Conservation (phyloP, 805 yeast genomes). For the Candida yuanshanica region DNA sequence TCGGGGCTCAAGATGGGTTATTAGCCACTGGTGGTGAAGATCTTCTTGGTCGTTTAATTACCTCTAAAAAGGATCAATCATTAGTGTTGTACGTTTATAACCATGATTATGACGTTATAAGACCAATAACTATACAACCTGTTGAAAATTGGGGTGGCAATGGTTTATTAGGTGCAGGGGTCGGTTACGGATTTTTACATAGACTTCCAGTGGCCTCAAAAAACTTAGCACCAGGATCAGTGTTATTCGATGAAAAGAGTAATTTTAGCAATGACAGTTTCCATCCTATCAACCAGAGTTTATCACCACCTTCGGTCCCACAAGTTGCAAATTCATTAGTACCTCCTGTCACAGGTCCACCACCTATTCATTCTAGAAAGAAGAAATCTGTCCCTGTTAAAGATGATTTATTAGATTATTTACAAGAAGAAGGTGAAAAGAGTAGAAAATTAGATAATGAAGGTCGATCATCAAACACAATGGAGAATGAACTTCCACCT, state of each 20-base stretch:
- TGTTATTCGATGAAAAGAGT: constrained; percentile 31
- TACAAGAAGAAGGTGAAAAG: constrained; percentile 36
- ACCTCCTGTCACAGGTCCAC: constrained; percentile 13
- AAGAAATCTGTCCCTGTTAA: constrained; percentile 13
- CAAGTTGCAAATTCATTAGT: constrained; percentile 1
- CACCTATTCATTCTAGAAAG: constrained; percentile 23
- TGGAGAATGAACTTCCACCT: constrained; percentile 20
- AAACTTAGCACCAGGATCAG: constrained; percentile 29
- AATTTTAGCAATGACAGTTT: constrained; percentile 9
- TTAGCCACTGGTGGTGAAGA: constrained; percentile 86
- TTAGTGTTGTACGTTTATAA: constrained; percentile 73
- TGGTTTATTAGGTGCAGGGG: constrained; percentile 88
- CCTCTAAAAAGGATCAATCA: constrained; percentile 40
- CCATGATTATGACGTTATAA: constrained; percentile 75
- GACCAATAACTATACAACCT: constrained; percentile 82
- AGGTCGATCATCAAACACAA: constrained; percentile 16
- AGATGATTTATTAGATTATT: constrained; percentile 31
- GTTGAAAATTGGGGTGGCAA: constrained; percentile 74
- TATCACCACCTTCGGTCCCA: neutral
- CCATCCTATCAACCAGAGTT: constrained; percentile 1
- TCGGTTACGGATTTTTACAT: constrained; percentile 88
- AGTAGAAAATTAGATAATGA: constrained; percentile 34
- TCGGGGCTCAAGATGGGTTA: constrained; percentile 84
- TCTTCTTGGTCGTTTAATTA: constrained; percentile 60
- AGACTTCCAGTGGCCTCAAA: constrained; percentile 68